These are phyloP conservation scores for Rhexocercosporidium sp. DNA, from an alignment of 2,329 filamentous ascomycete genomes.

Conservation along the genomic window DNA sequence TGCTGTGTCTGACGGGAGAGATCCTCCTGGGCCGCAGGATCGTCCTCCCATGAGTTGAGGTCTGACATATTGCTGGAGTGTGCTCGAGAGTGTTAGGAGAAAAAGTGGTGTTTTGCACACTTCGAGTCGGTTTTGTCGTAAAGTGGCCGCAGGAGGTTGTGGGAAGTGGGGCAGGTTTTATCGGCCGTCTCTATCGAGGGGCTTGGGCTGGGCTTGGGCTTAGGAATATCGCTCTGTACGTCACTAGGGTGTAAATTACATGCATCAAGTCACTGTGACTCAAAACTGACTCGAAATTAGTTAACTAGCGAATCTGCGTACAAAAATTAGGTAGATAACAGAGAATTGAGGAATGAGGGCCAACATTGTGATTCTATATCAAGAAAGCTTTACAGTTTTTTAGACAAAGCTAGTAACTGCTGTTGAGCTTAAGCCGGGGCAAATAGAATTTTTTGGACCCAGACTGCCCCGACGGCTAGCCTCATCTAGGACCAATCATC, in stretches of 20 bases:
- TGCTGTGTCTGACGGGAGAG: constrained; percentile 79
- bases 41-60: constrained; percentile 95
- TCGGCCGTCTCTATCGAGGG: constrained; percentile 32
- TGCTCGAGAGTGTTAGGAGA: background rate
- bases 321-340: background rate
- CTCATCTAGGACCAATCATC: background rate
- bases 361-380: no score
- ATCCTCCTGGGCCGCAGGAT: constrained; percentile 74
- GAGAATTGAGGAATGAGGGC: no score
- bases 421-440: background rate
- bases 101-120: constrained; percentile 1
- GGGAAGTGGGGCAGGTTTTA: constrained; percentile 24
- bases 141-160: constrained; percentile 18
- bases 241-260: constrained; percentile 19
- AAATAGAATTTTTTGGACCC: constrained; percentile 5
- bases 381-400: no score
- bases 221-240: constrained; percentile 19
- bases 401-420: background rate
- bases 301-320: background rate
- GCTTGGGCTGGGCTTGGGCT: background rate
- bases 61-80: constrained; percentile 73
- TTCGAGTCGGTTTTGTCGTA: constrained; percentile 15
- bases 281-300: constrained; percentile 12
- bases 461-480: constrained; percentile 4
- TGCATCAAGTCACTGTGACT: constrained; percentile 15